Evolutionary conservation across 1,139 yeast genomes (phyloP).

Genomic region (Taphrina pruni): DNA sequence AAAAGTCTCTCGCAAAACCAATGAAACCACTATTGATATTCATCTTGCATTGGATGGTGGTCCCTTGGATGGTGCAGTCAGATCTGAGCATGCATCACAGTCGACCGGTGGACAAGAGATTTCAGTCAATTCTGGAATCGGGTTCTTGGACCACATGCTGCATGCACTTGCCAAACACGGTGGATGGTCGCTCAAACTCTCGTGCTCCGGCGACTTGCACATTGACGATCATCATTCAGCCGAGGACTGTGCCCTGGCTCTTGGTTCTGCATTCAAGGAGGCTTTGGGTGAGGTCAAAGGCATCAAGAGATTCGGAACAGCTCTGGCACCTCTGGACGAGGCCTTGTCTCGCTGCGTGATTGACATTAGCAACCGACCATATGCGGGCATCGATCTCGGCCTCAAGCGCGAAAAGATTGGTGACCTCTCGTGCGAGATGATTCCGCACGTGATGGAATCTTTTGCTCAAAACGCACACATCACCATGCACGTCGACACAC

Average conservation of each 20-base stretch:
- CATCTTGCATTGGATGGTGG: conserved; percentile 90
- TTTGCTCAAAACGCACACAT: conserved; percentile 91
- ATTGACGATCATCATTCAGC: conserved; percentile 97
- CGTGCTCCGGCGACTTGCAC: conserved; percentile 91
- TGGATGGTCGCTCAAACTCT: conserved; percentile 91
- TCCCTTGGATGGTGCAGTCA: conserved; percentile 57
- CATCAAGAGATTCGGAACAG: conserved; percentile 89
- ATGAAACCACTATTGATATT: conserved; percentile 91
- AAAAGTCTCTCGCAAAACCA: conserved; percentile 64
- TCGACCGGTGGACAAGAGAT: conserved; percentile 70
- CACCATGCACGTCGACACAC: conserved; percentile 90
- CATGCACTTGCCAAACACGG: conserved; percentile 96
- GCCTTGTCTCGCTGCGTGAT: conserved; percentile 94
- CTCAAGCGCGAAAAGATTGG: conserved; percentile 92
- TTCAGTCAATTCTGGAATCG: conserved; percentile 85
- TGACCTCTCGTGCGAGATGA: conserved; percentile 91
- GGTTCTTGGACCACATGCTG: conserved; percentile 95
- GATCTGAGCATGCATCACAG: conserved; percentile 65
- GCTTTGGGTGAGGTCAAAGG: conserved; percentile 91
- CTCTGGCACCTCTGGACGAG: conserved; percentile 88
- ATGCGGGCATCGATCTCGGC: conserved; percentile 85
- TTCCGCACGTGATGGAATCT: conserved; percentile 92
- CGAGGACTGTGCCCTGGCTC: conserved; percentile 91
- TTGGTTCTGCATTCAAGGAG: conserved; percentile 85
- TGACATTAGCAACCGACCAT: conserved; percentile 90